Conservation (phyloP, 768 basidiomycete species). For the Saitozyma sp. region DNA sequence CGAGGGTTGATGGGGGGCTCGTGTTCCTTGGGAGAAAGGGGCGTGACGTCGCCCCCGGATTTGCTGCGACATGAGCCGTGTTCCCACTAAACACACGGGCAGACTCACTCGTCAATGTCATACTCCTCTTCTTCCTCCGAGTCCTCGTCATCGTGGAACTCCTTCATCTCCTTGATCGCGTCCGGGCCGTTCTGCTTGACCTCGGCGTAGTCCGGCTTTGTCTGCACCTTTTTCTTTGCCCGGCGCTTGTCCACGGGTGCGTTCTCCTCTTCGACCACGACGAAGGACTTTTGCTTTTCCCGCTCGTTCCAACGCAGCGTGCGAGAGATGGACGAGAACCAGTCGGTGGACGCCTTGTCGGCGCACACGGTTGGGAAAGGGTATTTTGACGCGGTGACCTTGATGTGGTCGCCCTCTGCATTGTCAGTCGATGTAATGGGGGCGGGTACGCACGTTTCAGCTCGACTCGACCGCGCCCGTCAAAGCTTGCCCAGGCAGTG, state of each 20-base stretch:
- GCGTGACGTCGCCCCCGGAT: conserved; percentile 59
- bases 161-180: conserved; percentile 32
- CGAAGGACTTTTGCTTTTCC: conserved; percentile 97
- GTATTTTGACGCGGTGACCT: conserved; percentile 92
- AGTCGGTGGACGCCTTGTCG: conserved; percentile 95
- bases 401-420: conserved; percentile 98
- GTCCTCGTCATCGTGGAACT: conserved; percentile 55
- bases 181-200: conserved; percentile 13
- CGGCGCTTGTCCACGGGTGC: conserved; percentile 33
- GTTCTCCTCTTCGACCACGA: conserved; percentile 89
- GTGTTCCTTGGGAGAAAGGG: conserved; percentile 22
- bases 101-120: conserved; percentile 79
- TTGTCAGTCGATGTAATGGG: conserved; percentile 11
- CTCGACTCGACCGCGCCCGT: conserved; percentile 94
- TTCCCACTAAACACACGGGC: neutral
- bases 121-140: conserved; percentile 69
- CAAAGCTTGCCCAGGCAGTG: conserved; percentile 98
- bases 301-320: conserved; percentile 99
- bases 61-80: conserved; percentile 52
- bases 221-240: conserved; percentile 17
- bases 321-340: conserved; percentile 95
- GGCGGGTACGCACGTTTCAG: conserved; percentile 71
- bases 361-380: conserved; percentile 99
- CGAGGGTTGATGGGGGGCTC: conserved; percentile 9
- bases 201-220: conserved; percentile 12